Evolutionary conservation across 1,284 basidiomycete genomes (phyloP).

Genomic region (Leucoagaricus sp.): DNA sequence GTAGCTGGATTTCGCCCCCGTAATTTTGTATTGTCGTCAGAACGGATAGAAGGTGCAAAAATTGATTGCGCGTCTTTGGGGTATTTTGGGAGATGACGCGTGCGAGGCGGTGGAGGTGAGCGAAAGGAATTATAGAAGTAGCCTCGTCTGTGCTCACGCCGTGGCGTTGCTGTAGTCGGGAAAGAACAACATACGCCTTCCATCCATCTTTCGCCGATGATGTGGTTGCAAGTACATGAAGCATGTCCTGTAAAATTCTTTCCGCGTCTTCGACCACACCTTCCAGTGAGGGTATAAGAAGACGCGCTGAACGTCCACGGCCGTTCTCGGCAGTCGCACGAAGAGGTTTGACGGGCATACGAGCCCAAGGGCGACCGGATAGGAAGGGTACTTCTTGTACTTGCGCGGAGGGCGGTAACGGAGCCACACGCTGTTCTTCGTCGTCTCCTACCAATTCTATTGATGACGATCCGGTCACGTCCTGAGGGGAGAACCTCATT

Average conservation of each 20-base stretch:
- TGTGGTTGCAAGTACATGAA: constrained; percentile 24
- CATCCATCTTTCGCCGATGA: constrained; percentile 52
- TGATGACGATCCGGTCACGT: background rate
- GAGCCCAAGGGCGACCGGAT: constrained; percentile 12
- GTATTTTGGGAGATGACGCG: constrained; percentile 52
- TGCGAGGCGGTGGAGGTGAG: constrained; percentile 59
- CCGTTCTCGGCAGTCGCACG: background rate
- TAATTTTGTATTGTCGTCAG: constrained; percentile 53
- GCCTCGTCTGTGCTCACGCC: constrained; percentile 21
- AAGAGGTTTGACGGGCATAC: constrained; percentile 1
- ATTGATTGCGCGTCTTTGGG: constrained; percentile 58
- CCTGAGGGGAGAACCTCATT: background rate
- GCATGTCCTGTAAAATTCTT: constrained; percentile 5
- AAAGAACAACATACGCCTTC: constrained; percentile 55
- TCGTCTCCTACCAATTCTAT: background rate
- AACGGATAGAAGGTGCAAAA: constrained; percentile 64
- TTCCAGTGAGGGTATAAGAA: constrained; percentile 5
- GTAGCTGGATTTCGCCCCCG: constrained; percentile 51
- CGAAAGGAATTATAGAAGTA: constrained; percentile 40
- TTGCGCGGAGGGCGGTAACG: background rate
- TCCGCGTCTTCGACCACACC: background rate
- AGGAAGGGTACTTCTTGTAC: constrained; percentile 2
- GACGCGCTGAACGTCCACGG: background rate
- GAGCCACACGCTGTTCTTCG: background rate
- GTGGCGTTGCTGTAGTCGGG: constrained; percentile 31